Evolutionary conservation across 1,284 basidiomycete genomes (phyloP), one percentile per base, ranked within the genome.

Genomic region (Fomitopsis pinicola): DNA sequence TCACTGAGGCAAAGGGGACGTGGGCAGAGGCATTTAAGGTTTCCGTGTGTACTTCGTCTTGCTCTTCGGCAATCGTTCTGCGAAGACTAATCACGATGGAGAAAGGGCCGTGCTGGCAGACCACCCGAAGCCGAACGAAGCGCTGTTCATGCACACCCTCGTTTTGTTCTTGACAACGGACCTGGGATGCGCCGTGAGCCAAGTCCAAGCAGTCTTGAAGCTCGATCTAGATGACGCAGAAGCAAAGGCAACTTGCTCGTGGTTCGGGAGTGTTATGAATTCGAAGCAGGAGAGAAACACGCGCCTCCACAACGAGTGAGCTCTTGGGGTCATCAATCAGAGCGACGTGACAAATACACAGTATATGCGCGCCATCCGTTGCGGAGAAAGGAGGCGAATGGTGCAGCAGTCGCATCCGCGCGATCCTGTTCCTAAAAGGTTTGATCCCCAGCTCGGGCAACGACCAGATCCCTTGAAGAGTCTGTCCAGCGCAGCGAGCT

Each of bases 221-320:
- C 50, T 65, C 8, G 66, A 69, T 42, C 66, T 66, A 2, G 66
- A 67, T 28, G 62, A 62, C 45, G 15, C 14, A 14, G 28, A 52
- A 19, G 56, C 46, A 45, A 60, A 45, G 57, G 40, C n/a, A 8
- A 53, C 66, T 10, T 56, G 62, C 1, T 19, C 38, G n/a, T 61
- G 66, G 6, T 50, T 63, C 33, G 59, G 60, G 9, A 42, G 40
- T 5, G 57, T 66, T 4, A 33, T 35, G 22, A 42, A 52, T 6
- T 42, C 59, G 14, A 63, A 64, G 38, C 56, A 63, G 10, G 52
- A 58, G 2, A 66, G 67, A 15, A 61, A 63, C n/a, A 14, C 44
- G 4, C 35, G 26, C 12, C 63, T 62, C 52, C 28, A 33, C 1
- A 22, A 22, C 22, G 22, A 2, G 22, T 22, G 22, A 22, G 22